Evolutionary conservation across 176 grass and related monocot species (phyloP), one percentile per base, ranked within the genome.

Genomic region (Luzula sylvatica): DNA sequence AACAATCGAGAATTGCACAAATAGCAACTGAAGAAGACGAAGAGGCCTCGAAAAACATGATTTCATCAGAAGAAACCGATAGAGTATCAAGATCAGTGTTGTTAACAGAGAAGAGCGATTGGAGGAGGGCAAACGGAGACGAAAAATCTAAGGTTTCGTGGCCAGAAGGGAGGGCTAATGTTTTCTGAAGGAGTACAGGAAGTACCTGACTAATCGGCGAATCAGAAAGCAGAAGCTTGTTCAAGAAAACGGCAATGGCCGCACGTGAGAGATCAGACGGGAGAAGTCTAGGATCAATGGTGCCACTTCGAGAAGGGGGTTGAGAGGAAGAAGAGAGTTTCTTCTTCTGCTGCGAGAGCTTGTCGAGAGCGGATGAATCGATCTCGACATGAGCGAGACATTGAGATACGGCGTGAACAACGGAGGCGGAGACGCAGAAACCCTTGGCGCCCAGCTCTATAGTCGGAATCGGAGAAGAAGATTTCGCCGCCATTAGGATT

Each of bases 1-100:
- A 98, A 68, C 81, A 90, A 61, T 90, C 92, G 40, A 98, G 46
- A 7, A 89, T 29, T 3, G 85, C 85, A 7, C 70, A 75, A 29
- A 86, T 61, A 7, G 68, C 81, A 46, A 79, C 56, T 24, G 71
- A 35, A 2, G 50, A 67, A 1, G 85, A 72, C 8, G 71, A 82
- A 13, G 92, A 89, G 1, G 71, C 68, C 18, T 83, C 74, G 3
- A 75, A 77, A 25, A 98, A 49, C 0, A 62, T 27, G 14, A 71
- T 73, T 64, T 98, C 92, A 19, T 90, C 78, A 18, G 72, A 66
- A 43, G 63, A 73, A 14, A 53, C 49, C 26, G 21, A 48, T 13
- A 67, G 22, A 1, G 63, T 42, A 14, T 54, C 52, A 23, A 60
- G 3, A 3, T 79, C 57, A n/a, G 19, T 72, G 28, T 20, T 56